Conservation (phyloP, 1,139 yeast species). For the Protomyces gravidus region DNA sequence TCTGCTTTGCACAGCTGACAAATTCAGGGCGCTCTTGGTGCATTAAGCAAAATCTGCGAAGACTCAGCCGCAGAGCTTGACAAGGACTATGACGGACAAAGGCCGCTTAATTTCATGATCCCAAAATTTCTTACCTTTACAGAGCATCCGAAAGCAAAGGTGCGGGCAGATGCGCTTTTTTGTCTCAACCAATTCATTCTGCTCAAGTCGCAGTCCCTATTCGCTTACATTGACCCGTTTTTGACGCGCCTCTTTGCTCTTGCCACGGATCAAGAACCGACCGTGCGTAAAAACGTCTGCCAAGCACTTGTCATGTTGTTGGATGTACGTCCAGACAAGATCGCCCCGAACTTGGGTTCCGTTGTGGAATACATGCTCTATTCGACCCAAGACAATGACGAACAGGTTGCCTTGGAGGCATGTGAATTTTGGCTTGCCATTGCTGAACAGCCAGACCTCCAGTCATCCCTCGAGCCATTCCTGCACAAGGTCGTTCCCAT, state of each 20-base stretch:
- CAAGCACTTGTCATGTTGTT: conserved; percentile 68
- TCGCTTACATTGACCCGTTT: conserved; percentile 62
- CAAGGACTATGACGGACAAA: conserved; percentile 57
- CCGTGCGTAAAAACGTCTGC: conserved; percentile 71
- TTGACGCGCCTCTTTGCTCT: conserved; percentile 60
- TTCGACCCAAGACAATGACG: conserved; percentile 58
- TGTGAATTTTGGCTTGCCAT: conserved; percentile 83
- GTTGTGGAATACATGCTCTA: conserved; percentile 80
- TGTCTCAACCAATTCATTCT: conserved; percentile 77
- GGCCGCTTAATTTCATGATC: conserved; percentile 65
- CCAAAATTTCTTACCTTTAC: conserved; percentile 58
- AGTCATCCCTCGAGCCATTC: conserved; percentile 46
- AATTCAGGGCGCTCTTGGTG: conserved; percentile 72
- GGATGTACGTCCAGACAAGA: conserved; percentile 74
- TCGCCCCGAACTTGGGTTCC: conserved; percentile 76
- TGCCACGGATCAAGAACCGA: conserved; percentile 52
- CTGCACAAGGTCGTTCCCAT: conserved; percentile 66
- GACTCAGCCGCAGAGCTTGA: conserved; percentile 63
- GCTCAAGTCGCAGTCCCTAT: conserved; percentile 60
- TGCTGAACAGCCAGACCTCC: conserved; percentile 51
- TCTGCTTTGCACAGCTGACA: not conserved
- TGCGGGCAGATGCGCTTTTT: conserved; percentile 61
- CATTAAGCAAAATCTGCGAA: conserved; percentile 82
- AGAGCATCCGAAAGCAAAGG: conserved; percentile 44
- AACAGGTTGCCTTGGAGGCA: conserved; percentile 80